Evolutionary conservation across 352 stramenopile genomes (phyloP).

Genomic region (Phytophthora macrochlamydospora): DNA sequence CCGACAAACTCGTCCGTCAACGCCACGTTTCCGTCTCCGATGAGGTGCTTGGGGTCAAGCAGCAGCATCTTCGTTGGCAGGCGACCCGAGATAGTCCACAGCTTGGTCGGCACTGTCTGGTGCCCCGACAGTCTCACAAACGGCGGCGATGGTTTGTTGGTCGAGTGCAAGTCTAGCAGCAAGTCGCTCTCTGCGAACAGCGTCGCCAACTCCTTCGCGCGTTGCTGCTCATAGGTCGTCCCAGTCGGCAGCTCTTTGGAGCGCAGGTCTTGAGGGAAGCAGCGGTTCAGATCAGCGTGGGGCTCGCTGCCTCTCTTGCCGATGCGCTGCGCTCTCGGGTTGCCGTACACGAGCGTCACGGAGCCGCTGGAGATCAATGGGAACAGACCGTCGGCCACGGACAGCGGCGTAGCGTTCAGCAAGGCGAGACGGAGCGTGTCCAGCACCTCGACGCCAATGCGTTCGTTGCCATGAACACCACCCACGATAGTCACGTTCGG

Average conservation of each 20-base stretch:
- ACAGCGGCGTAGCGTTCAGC: slow-evolving; percentile 30
- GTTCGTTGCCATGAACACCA: slow-evolving; percentile 80
- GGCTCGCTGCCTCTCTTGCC: slow-evolving; percentile 56
- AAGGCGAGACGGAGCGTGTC: slow-evolving; percentile 60
- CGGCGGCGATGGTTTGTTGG: slow-evolving; percentile 72
- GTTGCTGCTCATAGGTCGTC: slow-evolving; percentile 50
- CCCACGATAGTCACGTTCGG: slow-evolving; percentile 67
- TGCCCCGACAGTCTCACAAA: slow-evolving; percentile 69
- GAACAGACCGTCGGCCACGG: slow-evolving; percentile 15
- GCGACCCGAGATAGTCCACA: slow-evolving; percentile 38
- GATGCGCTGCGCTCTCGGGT: slow-evolving; percentile 53
- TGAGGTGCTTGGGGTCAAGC: slow-evolving; percentile 62
- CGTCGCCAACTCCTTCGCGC: slow-evolving; percentile 61
- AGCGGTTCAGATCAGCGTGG: slow-evolving; percentile 74
- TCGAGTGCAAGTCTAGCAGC: slow-evolving; percentile 79
- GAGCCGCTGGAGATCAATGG: slow-evolving; percentile 37
- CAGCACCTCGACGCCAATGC: slow-evolving; percentile 67
- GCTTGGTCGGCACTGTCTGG: slow-evolving; percentile 22
- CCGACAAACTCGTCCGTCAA: slow-evolving; percentile 80
- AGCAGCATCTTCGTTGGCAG: slow-evolving; percentile 65
- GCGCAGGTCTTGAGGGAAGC: slow-evolving; percentile 49
- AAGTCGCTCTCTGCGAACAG: slow-evolving; percentile 58
- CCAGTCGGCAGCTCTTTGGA: not conserved
- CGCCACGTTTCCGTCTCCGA: slow-evolving; percentile 59
- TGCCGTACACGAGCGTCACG: slow-evolving; percentile 72